A percentile compares a stretch with the other conserved stretches of the same genome.
Evolutionary conservation across 192 early-diverging fungal species (phyloP).

Genomic region (Rhizophagus prolifer): DNA sequence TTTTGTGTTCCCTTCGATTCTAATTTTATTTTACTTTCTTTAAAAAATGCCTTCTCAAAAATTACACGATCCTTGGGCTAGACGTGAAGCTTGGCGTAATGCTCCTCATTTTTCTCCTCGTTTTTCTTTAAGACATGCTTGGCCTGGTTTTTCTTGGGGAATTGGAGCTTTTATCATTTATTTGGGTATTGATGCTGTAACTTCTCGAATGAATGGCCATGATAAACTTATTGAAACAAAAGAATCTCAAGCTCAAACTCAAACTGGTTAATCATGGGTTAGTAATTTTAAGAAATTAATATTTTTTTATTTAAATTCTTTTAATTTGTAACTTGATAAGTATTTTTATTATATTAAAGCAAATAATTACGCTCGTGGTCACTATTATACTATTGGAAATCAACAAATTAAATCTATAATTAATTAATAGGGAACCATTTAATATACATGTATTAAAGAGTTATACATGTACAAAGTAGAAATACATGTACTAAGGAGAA

Average conservation of each 20-base stretch:
- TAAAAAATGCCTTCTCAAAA: constrained; percentile 20
- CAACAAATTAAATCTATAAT: too few species aligned
- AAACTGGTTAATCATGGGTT: not conserved
- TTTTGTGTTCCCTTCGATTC: too few species aligned
- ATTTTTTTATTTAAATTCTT: too few species aligned
- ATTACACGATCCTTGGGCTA: constrained; percentile 68
- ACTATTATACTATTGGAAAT: too few species aligned
- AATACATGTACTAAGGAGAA: too few species aligned
- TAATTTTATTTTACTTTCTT: too few species aligned
- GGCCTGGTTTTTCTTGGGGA: constrained; percentile 69
- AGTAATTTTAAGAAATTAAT: not conserved
- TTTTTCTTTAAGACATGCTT: constrained; percentile 53
- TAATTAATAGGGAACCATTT: too few species aligned
- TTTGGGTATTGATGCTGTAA: constrained; percentile 49
- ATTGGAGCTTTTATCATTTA: constrained; percentile 66
- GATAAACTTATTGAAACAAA: not conserved
- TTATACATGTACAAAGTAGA: too few species aligned
- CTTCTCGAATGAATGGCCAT: not conserved
- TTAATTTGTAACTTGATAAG: too few species aligned
- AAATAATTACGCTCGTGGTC: too few species aligned
- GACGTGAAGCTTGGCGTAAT: constrained; percentile 68
- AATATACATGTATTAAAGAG: too few species aligned
- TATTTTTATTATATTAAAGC: too few species aligned
- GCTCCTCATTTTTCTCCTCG: constrained; percentile 61
- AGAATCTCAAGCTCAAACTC: not conserved